phyloP scores from a whole-genome alignment of 352 stramenopile genomes.

The Globisporangium lucens region DNA sequence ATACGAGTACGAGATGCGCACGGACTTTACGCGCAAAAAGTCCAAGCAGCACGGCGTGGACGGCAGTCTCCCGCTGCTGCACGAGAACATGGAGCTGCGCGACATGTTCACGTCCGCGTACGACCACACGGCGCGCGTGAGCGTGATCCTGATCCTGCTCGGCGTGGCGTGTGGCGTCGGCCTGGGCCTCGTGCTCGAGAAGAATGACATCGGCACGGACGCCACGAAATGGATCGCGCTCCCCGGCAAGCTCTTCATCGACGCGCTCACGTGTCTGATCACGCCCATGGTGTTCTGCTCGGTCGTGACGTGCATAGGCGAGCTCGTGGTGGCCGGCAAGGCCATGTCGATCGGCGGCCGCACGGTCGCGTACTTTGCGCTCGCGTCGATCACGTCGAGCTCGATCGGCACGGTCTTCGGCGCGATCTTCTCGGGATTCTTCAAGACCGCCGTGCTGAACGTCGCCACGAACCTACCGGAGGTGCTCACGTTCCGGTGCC shows the following conservation, averaged over 20 bases:
- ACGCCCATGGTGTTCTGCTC: conserved; percentile 41
- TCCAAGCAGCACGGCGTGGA: conserved; percentile 10
- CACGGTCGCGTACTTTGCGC: conserved; percentile 28
- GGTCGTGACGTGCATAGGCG: conserved; percentile 29
- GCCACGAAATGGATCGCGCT: conserved; percentile 28
- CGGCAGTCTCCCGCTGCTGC: conserved; percentile 1
- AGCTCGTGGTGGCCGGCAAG: conserved; percentile 34
- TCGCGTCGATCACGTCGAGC: conserved; percentile 29
- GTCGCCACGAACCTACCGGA: conserved; percentile 12
- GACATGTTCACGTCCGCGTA: conserved; percentile 20
- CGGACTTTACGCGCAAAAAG: conserved; percentile 20
- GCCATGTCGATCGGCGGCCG: conserved; percentile 30
- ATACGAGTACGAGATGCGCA: conserved; percentile 19
- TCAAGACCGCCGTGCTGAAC: not conserved
- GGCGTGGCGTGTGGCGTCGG: conserved; percentile 22
- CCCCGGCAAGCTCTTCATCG: conserved; percentile 36
- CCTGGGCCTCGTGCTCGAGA: conserved; percentile 26
- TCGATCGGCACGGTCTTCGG: conserved; percentile 32
- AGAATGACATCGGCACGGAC: conserved; percentile 18
- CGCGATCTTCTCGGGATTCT: conserved; percentile 26
- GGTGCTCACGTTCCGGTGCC: conserved; percentile 43
- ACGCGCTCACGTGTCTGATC: conserved; percentile 48
- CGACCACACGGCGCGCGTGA: conserved; percentile 17
- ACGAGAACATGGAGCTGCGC: conserved; percentile 16
- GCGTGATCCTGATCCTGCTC: conserved; percentile 21